Conservation (phyloP, 805 yeast genomes). For the baker's yeast (Saccharomyces cerevisiae) region DNA sequence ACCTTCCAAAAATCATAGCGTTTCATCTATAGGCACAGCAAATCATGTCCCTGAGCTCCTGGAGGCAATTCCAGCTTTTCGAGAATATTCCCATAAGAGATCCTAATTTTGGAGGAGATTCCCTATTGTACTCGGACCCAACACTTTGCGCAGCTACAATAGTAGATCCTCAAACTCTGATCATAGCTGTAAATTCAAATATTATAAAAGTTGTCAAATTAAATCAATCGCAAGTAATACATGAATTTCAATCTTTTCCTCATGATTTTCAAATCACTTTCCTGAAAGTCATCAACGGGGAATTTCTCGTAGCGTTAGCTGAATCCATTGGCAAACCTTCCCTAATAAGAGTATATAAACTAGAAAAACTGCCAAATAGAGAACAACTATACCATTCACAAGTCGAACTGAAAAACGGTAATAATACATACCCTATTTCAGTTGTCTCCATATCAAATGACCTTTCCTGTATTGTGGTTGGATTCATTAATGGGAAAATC, state of each 20-base stretch:
- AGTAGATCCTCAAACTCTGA: slow-evolving; percentile 42
- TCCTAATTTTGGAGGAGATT: slow-evolving; percentile 56
- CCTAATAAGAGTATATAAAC: slow-evolving; percentile 63
- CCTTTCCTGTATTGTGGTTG: slow-evolving; percentile 22
- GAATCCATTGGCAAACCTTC: slow-evolving; percentile 67
- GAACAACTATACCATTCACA: slow-evolving; percentile 46
- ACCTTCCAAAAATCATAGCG: not conserved
- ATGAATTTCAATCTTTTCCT: slow-evolving; percentile 57
- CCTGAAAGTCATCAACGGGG: slow-evolving; percentile 38
- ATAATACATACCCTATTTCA: slow-evolving; percentile 64
- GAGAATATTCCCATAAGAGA: slow-evolving; percentile 78
- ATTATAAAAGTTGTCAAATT: slow-evolving; percentile 48
- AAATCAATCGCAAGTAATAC: slow-evolving; percentile 37
- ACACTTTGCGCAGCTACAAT: slow-evolving; percentile 57
- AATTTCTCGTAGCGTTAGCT: slow-evolving; percentile 58
- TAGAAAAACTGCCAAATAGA: slow-evolving; percentile 39
- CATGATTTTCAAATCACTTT: slow-evolving; percentile 55
- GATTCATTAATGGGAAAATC: slow-evolving; percentile 56
- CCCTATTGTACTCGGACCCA: slow-evolving; percentile 74
- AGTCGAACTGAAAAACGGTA: slow-evolving; percentile 59
- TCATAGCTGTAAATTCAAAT: slow-evolving; percentile 49
- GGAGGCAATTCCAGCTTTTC: slow-evolving; percentile 84
- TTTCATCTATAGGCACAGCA: not conserved
- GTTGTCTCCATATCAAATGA: slow-evolving; percentile 20
- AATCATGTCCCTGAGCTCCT: slow-evolving; percentile 29